phyloP scores from a whole-genome alignment of 2,329 filamentous ascomycete species.

The Elsinoe arachidis region DNA sequence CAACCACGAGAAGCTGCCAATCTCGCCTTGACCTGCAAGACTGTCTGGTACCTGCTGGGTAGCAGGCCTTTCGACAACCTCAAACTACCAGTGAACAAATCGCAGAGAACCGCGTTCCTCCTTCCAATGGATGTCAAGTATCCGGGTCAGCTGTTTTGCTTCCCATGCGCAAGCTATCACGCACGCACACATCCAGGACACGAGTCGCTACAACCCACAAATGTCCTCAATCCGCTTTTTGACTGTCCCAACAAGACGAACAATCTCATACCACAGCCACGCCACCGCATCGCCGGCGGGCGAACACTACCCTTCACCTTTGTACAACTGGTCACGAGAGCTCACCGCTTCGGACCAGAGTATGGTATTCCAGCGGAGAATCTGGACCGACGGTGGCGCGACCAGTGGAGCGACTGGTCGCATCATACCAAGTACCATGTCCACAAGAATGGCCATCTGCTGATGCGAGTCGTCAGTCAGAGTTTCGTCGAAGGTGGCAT shows the following conservation, averaged over 20 bases:
- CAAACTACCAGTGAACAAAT: slow-evolving; percentile 35
- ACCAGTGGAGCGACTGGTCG: slow-evolving; percentile 43
- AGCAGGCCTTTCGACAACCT: slow-evolving; percentile 32
- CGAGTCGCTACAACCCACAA: slow-evolving; percentile 46
- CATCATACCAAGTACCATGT: slow-evolving; percentile 48
- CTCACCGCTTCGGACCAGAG: slow-evolving; percentile 36
- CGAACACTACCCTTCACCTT: slow-evolving; percentile 51
- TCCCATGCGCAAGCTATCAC: slow-evolving; percentile 49
- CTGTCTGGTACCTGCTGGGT: slow-evolving; percentile 37
- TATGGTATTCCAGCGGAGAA: slow-evolving; percentile 42
- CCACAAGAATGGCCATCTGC: slow-evolving; percentile 43
- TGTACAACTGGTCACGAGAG: slow-evolving; percentile 48
- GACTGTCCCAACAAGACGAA: slow-evolving; percentile 47
- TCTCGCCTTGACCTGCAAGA: slow-evolving; percentile 42
- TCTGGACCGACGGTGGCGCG: slow-evolving; percentile 47
- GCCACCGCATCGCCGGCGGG: slow-evolving; percentile 46
- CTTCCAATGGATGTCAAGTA: slow-evolving; percentile 41
- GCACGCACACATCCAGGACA: slow-evolving; percentile 43
- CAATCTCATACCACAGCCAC: slow-evolving; percentile 36
- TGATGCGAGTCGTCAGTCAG: slow-evolving; percentile 50
- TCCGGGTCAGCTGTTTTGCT: slow-evolving; percentile 51
- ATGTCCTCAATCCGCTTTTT: slow-evolving; percentile 49
- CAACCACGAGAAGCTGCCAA: slow-evolving; percentile 40
- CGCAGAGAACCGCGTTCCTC: slow-evolving; percentile 44
- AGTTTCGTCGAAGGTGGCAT: slow-evolving; percentile 43